Evolutionary conservation across 1,284 basidiomycete genomes (phyloP).

Genomic region (Rhodotorula sp.): DNA sequence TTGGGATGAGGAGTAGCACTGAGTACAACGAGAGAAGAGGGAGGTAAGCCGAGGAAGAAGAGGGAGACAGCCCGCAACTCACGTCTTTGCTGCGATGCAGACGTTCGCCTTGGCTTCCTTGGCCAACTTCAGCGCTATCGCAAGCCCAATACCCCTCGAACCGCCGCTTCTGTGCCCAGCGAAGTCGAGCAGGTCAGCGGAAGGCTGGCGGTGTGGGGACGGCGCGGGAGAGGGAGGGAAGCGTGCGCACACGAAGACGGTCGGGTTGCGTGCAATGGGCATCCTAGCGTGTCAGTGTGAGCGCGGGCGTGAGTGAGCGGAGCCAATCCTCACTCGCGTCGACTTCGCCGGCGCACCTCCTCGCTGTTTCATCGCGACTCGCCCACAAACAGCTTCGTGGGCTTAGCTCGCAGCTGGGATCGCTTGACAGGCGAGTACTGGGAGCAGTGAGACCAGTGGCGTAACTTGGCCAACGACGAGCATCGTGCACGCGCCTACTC

Average conservation of each 20-base stretch:
- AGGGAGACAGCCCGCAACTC: neutral
- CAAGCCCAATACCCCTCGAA: constrained; percentile 23
- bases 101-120: constrained; percentile 10
- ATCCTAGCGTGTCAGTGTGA: neutral
- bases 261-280: neutral
- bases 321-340: neutral
- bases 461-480: too few species aligned
- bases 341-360: neutral
- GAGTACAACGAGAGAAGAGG: neutral
- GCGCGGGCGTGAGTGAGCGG: too few species aligned
- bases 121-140: constrained; percentile 16
- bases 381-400: too few species aligned
- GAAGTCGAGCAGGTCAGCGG: too few species aligned
- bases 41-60: neutral
- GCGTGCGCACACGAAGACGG: constrained; percentile 11
- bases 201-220: neutral
- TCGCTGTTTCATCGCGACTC: neutral
- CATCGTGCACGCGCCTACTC: too few species aligned
- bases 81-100: constrained; percentile 35
- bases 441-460: too few species aligned
- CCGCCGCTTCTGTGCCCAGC: constrained; percentile 10
- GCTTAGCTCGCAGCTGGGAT: too few species aligned
- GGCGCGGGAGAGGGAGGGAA: neutral
- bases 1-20: constrained; percentile 39
- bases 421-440: too few species aligned